A percentile compares a stretch with the other conserved stretches of the same genome.
Evolutionary conservation across 306 rosid genomes (phyloP).

Genomic region (Clitoria ternatea): DNA sequence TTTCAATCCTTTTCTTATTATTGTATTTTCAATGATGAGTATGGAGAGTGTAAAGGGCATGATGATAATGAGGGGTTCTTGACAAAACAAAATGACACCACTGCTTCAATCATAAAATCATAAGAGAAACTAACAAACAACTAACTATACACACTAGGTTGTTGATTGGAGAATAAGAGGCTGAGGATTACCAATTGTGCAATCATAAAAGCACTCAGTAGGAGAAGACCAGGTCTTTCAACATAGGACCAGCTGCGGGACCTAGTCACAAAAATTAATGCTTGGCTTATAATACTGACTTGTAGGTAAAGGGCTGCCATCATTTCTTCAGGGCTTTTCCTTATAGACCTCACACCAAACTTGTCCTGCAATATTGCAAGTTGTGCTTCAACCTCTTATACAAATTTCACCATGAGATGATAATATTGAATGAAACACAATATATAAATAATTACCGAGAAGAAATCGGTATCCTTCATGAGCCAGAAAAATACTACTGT

Average conservation of each 20-base stretch:
- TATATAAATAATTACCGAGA: conserved; percentile 50
- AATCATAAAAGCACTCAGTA: conserved; percentile 69
- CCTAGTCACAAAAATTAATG: conserved; percentile 91
- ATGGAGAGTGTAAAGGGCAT: conserved; percentile 3
- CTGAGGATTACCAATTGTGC: conserved; percentile 81
- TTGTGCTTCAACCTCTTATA: not conserved
- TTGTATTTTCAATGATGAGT: not conserved
- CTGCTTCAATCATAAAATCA: not conserved
- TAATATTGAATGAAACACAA: not conserved
- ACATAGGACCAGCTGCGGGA: conserved; percentile 92
- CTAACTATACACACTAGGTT: not conserved
- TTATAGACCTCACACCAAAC: conserved; percentile 49
- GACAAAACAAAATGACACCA: not conserved
- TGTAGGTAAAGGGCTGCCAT: conserved; percentile 98
- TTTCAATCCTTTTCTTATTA: conserved; percentile 11
- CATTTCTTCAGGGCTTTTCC: conserved; percentile 37
- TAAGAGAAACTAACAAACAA: conserved; percentile 16
- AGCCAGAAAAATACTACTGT: conserved; percentile 93
- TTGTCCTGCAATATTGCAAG: conserved; percentile 48
- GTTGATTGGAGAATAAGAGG: conserved; percentile 4
- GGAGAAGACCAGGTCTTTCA: conserved; percentile 93
- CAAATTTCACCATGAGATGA: not conserved
- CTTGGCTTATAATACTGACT: conserved; percentile 98
- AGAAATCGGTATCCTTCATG: conserved; percentile 61
- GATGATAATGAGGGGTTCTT: not conserved